These are phyloP conservation scores for Trichoderma gracile DNA, from an alignment of 2,329 filamentous ascomycete genomes.

Conservation along the genomic window DNA sequence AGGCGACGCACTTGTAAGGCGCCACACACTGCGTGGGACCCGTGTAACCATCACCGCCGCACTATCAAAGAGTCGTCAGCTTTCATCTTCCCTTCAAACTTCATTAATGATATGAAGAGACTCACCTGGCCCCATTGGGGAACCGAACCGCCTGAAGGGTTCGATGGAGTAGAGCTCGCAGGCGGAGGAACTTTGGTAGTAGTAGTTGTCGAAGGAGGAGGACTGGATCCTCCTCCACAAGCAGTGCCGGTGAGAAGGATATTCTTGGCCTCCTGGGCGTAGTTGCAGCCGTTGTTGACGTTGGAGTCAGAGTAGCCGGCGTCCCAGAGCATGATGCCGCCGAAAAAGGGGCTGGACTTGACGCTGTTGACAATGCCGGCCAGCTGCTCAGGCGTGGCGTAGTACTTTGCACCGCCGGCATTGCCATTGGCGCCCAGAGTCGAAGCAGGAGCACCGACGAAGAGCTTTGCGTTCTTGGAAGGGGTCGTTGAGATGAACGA, in stretches of 20 bases:
- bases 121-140: slow-evolving; percentile 24
- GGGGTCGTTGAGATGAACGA: slow-evolving; percentile 31
- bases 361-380: slow-evolving; percentile 18
- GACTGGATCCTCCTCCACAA: slow-evolving; percentile 13
- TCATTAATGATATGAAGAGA: no score
- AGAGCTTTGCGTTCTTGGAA: slow-evolving; percentile 39
- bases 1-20: slow-evolving; percentile 29
- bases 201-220: slow-evolving; percentile 29
- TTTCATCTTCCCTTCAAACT: not conserved
- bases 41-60: slow-evolving; percentile 32
- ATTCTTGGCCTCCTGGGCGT: slow-evolving; percentile 15
- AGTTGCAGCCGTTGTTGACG: slow-evolving; percentile 6
- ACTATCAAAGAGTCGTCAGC: slow-evolving; percentile 25
- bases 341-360: slow-evolving; percentile 1
- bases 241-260: slow-evolving; percentile 17
- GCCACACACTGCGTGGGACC: slow-evolving; percentile 31
- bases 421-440: slow-evolving; percentile 29
- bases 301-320: slow-evolving; percentile 4
- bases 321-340: slow-evolving; percentile 19
- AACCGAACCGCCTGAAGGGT: not conserved
- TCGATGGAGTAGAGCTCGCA: not conserved
- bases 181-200: not conserved
- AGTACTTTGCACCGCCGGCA: slow-evolving; percentile 32
- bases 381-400: slow-evolving; percentile 32
- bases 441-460: slow-evolving; percentile 38